Evolutionary conservation across 345 rosid species (phyloP).

Genomic region (Crucihimalaya himalaica): DNA sequence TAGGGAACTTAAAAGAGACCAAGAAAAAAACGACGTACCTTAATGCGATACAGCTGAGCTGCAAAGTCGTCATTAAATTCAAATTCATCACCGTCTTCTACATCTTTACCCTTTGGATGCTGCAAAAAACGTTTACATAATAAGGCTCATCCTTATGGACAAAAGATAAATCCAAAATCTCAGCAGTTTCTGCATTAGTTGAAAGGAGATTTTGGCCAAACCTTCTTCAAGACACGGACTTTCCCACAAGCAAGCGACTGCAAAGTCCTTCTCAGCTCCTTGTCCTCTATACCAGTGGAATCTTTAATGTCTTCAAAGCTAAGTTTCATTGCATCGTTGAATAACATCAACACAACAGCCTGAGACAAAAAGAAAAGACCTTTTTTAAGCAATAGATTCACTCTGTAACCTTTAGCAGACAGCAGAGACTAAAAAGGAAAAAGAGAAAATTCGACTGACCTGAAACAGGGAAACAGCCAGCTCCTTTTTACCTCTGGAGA

Average conservation of each 20-base stretch:
- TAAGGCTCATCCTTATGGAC: neutral
- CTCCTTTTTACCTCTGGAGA: slow-evolving; percentile 90
- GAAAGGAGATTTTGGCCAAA: slow-evolving; percentile 28
- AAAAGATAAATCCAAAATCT: neutral
- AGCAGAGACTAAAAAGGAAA: neutral
- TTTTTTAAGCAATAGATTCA: slow-evolving; percentile 24
- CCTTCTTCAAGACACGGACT: slow-evolving; percentile 94
- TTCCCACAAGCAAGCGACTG: slow-evolving; percentile 99
- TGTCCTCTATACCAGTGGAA: slow-evolving; percentile 90
- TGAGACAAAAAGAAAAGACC: slow-evolving; percentile 40
- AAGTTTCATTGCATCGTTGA: slow-evolving; percentile 90
- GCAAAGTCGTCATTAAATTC: slow-evolving; percentile 76
- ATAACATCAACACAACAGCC: slow-evolving; percentile 97
- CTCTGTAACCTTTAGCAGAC: neutral
- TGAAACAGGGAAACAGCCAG: slow-evolving; percentile 96
- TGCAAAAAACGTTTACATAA: slow-evolving; percentile 34
- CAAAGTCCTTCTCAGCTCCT: slow-evolving; percentile 87
- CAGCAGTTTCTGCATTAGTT: neutral
- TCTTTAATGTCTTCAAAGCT: slow-evolving; percentile 92
- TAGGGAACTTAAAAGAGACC: neutral
- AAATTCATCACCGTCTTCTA: slow-evolving; percentile 87
- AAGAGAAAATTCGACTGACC: slow-evolving; percentile 50
- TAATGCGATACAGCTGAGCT: slow-evolving; percentile 85
- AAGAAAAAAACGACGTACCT: slow-evolving; percentile 48
- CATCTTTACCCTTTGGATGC: slow-evolving; percentile 94